Evolutionary conservation across 345 rosid species (phyloP).

Genomic region (Excoecaria agallocha): DNA sequence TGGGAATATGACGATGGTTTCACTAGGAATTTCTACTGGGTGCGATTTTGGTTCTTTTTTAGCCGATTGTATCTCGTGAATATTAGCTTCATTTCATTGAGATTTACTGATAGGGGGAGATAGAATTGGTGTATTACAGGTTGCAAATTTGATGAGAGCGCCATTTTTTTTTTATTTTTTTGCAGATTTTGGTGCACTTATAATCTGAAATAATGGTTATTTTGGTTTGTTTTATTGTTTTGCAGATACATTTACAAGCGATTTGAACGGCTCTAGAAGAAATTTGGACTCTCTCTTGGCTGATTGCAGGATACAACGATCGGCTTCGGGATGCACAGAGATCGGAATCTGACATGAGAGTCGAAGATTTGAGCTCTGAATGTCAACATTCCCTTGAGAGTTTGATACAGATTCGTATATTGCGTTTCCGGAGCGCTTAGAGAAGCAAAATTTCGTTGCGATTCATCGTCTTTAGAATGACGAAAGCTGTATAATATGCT

Average conservation of each 20-base stretch:
- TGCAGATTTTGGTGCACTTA: conserved; percentile 7
- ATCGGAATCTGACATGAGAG: conserved; percentile 24
- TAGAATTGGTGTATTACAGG: conserved; percentile 7
- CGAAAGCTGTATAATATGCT: conserved; percentile 20
- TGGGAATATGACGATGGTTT: conserved; percentile 3
- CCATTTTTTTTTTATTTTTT: too few species aligned
- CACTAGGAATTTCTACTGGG: conserved; percentile 5
- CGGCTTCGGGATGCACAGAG: conserved; percentile 18
- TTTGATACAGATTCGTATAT: conserved; percentile 20
- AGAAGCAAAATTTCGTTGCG: conserved; percentile 15
- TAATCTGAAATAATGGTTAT: conserved; percentile 2
- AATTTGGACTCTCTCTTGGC: not conserved
- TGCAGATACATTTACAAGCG: conserved; percentile 28
- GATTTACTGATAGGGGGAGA: conserved; percentile 3
- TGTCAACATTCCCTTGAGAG: conserved; percentile 35
- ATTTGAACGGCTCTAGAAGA: conserved; percentile 3
- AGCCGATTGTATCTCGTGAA: conserved; percentile 11
- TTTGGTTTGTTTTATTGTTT: conserved; percentile 4
- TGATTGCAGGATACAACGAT: conserved; percentile 14
- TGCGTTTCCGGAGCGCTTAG: not conserved
- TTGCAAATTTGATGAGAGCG: not conserved
- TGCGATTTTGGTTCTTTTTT: conserved; percentile 5
- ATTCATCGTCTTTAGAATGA: conserved; percentile 2
- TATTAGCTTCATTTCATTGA: conserved; percentile 9
- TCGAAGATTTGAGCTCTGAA: conserved; percentile 18